Conservation (phyloP, 208 protist genomes). For the Crithidia bombi region DNA sequence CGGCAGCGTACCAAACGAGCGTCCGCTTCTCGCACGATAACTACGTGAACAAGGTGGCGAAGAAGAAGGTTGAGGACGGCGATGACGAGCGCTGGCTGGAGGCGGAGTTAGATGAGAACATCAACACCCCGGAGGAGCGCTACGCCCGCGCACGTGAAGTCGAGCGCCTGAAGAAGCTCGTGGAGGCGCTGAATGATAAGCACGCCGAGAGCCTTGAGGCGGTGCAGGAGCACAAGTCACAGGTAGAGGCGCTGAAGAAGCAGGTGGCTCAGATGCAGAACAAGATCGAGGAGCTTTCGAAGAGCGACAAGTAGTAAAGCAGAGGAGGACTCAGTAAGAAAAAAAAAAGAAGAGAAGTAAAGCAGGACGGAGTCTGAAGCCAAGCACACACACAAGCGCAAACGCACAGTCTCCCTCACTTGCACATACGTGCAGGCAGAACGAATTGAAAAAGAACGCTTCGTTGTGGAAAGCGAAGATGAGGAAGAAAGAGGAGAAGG, state of each 20-base stretch:
- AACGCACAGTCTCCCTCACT: too few relatives aligned
- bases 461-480: background rate
- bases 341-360: conserved; percentile 26
- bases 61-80: conserved; percentile 50
- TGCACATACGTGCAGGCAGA: background rate
- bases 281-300: conserved; percentile 49
- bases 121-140: conserved; percentile 79
- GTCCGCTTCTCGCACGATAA: conserved; percentile 27
- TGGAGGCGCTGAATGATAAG: conserved; percentile 50
- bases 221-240: conserved; percentile 40
- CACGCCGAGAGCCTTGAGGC: conserved; percentile 55
- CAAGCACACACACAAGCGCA: conserved; percentile 13
- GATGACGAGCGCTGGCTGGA: conserved; percentile 85
- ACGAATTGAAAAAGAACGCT: background rate
- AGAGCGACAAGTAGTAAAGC: conserved; percentile 24
- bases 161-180: conserved; percentile 60
- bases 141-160: conserved; percentile 74
- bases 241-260: conserved; percentile 58
- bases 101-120: conserved; percentile 88
- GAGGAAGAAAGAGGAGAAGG: too few relatives aligned
- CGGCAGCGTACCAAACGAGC: conserved; percentile 12
- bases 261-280: conserved; percentile 52
- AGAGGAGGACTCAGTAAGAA: background rate
- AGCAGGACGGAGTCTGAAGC: background rate
- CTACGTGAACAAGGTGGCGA: conserved; percentile 47